phyloP scores from a whole-genome alignment of 495 filamentous ascomycete genomes.

The Trichodelitschia bisporula region DNA sequence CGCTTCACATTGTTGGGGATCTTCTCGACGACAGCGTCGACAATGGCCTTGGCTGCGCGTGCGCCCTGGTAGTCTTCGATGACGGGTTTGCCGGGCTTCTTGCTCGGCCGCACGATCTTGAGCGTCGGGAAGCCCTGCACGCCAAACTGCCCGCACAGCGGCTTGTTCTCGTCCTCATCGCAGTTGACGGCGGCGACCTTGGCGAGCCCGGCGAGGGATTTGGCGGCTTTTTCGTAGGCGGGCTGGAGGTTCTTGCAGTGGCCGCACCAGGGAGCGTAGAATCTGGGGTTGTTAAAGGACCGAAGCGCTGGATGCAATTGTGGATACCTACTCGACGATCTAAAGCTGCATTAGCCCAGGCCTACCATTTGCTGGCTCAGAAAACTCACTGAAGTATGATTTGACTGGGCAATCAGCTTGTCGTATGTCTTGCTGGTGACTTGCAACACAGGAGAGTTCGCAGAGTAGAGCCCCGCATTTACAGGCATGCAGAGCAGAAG shows the following conservation, averaged over 20 bases:
- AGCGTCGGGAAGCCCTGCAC: conserved; percentile 91
- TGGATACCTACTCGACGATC: conserved; percentile 40
- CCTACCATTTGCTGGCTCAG: background rate
- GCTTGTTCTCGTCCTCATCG: conserved; percentile 84
- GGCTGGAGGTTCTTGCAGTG: conserved; percentile 93
- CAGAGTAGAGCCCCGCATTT: conserved; percentile 54
- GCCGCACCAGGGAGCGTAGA: conserved; percentile 90
- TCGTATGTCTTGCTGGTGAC: conserved; percentile 67
- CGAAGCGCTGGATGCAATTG: conserved; percentile 1
- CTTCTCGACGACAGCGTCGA: conserved; percentile 57
- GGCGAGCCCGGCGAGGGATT: conserved; percentile 65
- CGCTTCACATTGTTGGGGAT: conserved; percentile 83
- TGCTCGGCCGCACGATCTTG: conserved; percentile 74
- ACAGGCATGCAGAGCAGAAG: conserved; percentile 32
- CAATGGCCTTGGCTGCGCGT: conserved; percentile 61
- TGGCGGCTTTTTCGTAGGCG: conserved; percentile 82
- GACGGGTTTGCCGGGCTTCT: conserved; percentile 55
- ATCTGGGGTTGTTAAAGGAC: conserved; percentile 26
- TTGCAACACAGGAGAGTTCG: conserved; percentile 70
- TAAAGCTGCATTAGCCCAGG: conserved; percentile 15
- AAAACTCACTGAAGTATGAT: conserved; percentile 61
- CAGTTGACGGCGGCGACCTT: conserved; percentile 92
- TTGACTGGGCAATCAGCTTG: conserved; percentile 64
- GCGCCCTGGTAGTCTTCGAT: conserved; percentile 85
- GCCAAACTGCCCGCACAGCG: conserved; percentile 66